Conservation (phyloP, 257 asterid genomes). For the Schizonepeta tenuifolia region DNA sequence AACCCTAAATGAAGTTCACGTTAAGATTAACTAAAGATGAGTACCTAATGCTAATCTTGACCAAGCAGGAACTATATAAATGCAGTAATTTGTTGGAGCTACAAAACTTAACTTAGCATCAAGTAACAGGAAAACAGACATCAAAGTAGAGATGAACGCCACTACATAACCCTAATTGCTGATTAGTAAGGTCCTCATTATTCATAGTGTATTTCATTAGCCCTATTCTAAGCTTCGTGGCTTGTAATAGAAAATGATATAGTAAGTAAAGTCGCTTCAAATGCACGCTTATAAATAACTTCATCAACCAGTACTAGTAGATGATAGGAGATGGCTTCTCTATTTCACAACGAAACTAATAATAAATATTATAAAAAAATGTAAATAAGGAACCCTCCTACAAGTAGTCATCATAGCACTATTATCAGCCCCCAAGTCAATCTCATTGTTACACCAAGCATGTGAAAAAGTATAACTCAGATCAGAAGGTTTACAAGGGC, state of each 20-base stretch:
- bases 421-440: neutral
- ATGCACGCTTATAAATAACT: too few relatives aligned
- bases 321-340: too few relatives aligned
- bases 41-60: neutral
- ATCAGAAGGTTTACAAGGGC: neutral
- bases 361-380: too few relatives aligned
- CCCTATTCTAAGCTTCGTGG: too few relatives aligned
- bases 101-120: neutral
- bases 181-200: too few relatives aligned
- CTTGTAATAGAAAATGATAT: too few relatives aligned
- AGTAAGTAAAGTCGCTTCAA: too few relatives aligned
- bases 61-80: neutral
- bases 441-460: neutral
- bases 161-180: neutral
- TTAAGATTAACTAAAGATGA: neutral
- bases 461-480: slow-evolving; percentile 10
- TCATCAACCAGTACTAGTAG: too few relatives aligned
- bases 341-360: too few relatives aligned
- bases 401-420: too few relatives aligned
- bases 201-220: too few relatives aligned
- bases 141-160: neutral
- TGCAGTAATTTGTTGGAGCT: neutral
- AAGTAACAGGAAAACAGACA: neutral
- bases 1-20: neutral
- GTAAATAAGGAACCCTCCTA: too few relatives aligned